Conservation (phyloP, 2,329 filamentous ascomycete genomes). For the Hymenoscyphus repandus region DNA sequence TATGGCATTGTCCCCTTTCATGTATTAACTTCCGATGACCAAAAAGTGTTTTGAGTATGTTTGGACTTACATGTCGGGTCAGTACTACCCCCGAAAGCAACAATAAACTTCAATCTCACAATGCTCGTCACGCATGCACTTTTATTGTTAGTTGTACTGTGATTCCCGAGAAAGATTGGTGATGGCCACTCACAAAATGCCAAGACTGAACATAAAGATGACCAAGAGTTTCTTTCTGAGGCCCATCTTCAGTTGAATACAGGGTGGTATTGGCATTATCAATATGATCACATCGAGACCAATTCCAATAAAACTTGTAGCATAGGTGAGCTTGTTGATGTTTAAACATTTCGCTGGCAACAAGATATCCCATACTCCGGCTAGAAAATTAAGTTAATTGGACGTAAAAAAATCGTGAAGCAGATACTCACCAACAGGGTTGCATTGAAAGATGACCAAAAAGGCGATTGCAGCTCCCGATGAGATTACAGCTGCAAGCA, state of each 20-base stretch:
- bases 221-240: constrained; percentile 63
- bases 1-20: constrained; percentile 20
- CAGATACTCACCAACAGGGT: constrained; percentile 13
- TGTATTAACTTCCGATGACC: not conserved
- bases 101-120: constrained; percentile 22
- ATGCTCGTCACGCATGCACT: constrained; percentile 24
- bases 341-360: constrained; percentile 46
- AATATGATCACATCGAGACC: constrained; percentile 63
- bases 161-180: not conserved
- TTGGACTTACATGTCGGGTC: constrained; percentile 22
- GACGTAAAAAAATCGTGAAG: not conserved
- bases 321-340: constrained; percentile 59
- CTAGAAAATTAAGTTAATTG: constrained; percentile 5
- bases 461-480: constrained; percentile 12
- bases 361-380: constrained; percentile 13
- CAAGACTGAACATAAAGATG: constrained; percentile 61
- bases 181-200: constrained; percentile 50
- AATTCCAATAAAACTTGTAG: constrained; percentile 62
- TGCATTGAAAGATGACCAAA: constrained; percentile 19
- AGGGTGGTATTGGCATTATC: constrained; percentile 58
- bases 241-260: constrained; percentile 57
- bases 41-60: not conserved
- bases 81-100: constrained; percentile 14
- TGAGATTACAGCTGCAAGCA: constrained; percentile 3
- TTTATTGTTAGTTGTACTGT: not conserved